A percentile compares a stretch with the other conserved stretches of the same genome.
phyloP scores from a whole-genome alignment of 305 asterid species.

The Solanum hybrid region DNA sequence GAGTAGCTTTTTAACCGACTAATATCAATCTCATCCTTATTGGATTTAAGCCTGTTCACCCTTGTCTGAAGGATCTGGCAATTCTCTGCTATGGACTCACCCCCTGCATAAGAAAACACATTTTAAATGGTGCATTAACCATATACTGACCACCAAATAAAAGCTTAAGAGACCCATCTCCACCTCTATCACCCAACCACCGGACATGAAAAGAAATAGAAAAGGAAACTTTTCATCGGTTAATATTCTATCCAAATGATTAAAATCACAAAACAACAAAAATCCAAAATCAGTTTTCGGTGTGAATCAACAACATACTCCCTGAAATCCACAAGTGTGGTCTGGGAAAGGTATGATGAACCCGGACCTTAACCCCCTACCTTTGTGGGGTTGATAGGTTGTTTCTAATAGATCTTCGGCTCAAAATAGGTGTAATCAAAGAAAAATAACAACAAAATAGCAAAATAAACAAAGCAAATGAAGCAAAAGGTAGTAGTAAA shows the following conservation, averaged over 20 bases:
- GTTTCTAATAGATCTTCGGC: neutral
- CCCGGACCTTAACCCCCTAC: neutral
- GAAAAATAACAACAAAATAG: neutral
- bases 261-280: neutral
- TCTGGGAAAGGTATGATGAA: neutral
- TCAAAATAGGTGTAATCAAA: neutral
- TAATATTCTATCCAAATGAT: neutral
- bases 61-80: slow-evolving; percentile 96
- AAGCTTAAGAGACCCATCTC: neutral
- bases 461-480: neutral
- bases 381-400: neutral
- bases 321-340: neutral
- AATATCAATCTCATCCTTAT: slow-evolving; percentile 43
- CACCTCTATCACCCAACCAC: neutral
- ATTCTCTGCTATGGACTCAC: slow-evolving; percentile 79
- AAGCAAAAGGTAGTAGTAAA: neutral
- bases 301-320: neutral
- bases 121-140: neutral
- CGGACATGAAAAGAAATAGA: neutral
- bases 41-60: slow-evolving; percentile 70
- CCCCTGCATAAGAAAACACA: slow-evolving; percentile 44
- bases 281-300: neutral
- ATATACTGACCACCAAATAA: neutral
- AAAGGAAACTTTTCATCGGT: neutral
- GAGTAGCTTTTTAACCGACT: slow-evolving; percentile 59